Percentiles rank a stretch among this genome's conserved stretches.
Evolutionary conservation across 2,329 filamentous ascomycete species (phyloP).

Genomic region (Aphanoascus verrucosus): DNA sequence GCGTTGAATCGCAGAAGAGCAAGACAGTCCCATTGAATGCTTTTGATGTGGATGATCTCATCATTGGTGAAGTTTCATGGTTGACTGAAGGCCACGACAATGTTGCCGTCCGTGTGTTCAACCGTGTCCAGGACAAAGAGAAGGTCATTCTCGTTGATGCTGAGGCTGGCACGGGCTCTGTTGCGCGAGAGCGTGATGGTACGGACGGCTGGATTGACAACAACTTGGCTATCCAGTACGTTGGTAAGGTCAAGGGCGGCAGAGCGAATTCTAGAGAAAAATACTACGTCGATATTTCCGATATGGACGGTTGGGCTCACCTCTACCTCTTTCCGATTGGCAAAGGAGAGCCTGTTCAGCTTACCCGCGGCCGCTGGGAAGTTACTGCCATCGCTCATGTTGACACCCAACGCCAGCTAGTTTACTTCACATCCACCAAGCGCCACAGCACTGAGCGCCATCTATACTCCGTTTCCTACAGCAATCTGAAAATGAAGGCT

Average conservation of each 20-base stretch:
- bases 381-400: conserved; percentile 50
- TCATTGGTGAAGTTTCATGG: conserved; percentile 60
- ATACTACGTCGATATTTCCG: conserved; percentile 58
- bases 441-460: conserved; percentile 57
- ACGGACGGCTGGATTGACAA: conserved; percentile 53
- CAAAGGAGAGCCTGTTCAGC: conserved; percentile 44
- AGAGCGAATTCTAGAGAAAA: conserved; percentile 26
- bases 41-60: conserved; percentile 50
- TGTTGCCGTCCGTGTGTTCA: conserved; percentile 55
- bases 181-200: conserved; percentile 49
- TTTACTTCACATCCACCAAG: conserved; percentile 57
- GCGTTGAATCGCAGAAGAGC: conserved; percentile 40
- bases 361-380: conserved; percentile 59
- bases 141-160: conserved; percentile 52
- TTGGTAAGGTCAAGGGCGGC: conserved; percentile 29
- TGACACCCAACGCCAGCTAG: conserved; percentile 44
- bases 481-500: conserved; percentile 43
- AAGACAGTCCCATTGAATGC: conserved; percentile 44
- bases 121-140: conserved; percentile 56
- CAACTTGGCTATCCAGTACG: conserved; percentile 35
- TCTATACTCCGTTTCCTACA: conserved; percentile 55
- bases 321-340: conserved; percentile 53
- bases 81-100: conserved; percentile 51
- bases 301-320: conserved; percentile 55
- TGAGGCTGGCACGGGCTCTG: conserved; percentile 35